Evolutionary conservation across 495 filamentous ascomycete genomes (phyloP), one percentile per base, ranked within the genome.

Genomic region (Penicillium fimorum): DNA sequence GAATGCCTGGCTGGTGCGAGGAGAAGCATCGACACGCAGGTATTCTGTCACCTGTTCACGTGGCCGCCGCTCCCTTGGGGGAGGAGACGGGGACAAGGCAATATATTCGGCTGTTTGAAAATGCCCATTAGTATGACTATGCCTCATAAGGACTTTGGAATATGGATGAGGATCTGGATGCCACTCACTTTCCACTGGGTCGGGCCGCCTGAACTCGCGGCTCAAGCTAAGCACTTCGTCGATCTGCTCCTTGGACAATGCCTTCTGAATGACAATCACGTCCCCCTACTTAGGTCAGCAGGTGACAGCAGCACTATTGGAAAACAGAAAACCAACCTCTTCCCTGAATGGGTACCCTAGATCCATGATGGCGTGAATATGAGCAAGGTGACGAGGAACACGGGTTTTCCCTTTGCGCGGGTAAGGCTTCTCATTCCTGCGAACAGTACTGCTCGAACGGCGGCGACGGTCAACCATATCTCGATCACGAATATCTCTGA

Each of bases 361-460:
- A 45, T 94, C 88, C 56, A 91, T 83, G 49, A 96, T 81, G 13
- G 90, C 92, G 60, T 83, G 76, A 68, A 86, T 84, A 63, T 87
- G 85, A 38, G 92, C 87, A 53, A 95, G 78, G 40, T 85, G 81
- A 37, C 81, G 80, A 0, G 92, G 92, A 71, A 96, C 89, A 50
- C 87, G 80, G 11, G 92, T 96, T 79, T 91, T 94, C 56, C 92
- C 92, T 66, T 87, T 89, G 70, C 91, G 90, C 17, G 88, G 89
- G 59, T 88, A 86, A 41, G 79, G 76, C 53, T 76, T 76, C 56
- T 79, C 76, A 57, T 65, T 77, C 53, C 74, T 63, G 48, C 65
- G 60, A 53, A 66, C 67, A 56, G 69, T 63, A 49, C 69, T 70
- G 52, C 76, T 80, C 5, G 80, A 80, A 40, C 75, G 79, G 53